Base-by-base conservation (phyloP, 2,329 filamentous ascomycete species). In the Fusarium gaditjirri region DNA sequence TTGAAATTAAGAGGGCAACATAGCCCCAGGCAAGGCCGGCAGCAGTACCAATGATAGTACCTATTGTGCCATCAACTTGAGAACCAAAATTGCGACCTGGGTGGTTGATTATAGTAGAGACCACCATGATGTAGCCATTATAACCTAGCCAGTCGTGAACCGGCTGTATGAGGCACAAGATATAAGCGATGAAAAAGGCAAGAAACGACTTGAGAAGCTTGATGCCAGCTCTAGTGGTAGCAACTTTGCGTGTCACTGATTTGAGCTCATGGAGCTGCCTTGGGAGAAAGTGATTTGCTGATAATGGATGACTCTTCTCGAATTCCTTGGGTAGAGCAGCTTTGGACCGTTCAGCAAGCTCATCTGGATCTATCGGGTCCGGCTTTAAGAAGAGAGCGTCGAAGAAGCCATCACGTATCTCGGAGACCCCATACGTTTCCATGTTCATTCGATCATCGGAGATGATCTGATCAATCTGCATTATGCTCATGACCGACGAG, bases 81-180 rank as follows among this genome's bases (percentile, higher is more conserved):
- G 87, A 84, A 10, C 88, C 88, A 56, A 90, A 73, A 3, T 86
- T 85, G 41, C 88, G 83, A 27, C 86, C 87, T 6, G 88, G 83
- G 71, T 90, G 88, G 64, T 90, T 90, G 47, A 90, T 73, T 25
- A 90, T 84, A n/a, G 86, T 81, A 5, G 88, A 90, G 52, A 90
- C 77, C 8, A 83, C 84, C 82, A 89, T 86, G 65, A 90, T 84
- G 71, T 89, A 90, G 69, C 82, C 83, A 71, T 89, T 87, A 21
- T 79, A 82, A 4, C 88, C 88, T 8, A 90, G 80, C 83, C 84
- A 87, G n/a, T 77, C 62, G n/a, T 82, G 81, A 8, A 85, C 81
- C 6, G 74, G 74, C 3, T 86, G 86, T 9, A 89, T 76, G 5
- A 90, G 83, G 70, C 88, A 90, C 23, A 90, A 75, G 4, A 87